Base-by-base conservation (phyloP, 495 filamentous ascomycete genomes). In the Filosporella fistucella region DNA sequence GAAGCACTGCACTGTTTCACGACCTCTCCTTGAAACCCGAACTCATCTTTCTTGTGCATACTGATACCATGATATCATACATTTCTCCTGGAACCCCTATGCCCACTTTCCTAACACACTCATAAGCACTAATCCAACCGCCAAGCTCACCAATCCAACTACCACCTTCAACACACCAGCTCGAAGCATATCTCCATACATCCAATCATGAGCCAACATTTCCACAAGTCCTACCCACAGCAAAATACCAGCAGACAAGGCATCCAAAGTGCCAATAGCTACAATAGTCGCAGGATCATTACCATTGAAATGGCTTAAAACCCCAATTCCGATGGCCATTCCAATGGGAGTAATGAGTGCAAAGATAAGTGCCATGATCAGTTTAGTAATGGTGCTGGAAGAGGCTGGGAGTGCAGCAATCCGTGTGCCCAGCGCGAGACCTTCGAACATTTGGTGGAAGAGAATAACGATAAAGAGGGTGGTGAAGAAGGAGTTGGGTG, bases 401-500 rank as follows among this genome's bases (percentile, higher is more conserved):
- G 22, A 12, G 21, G 21, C 22, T 43, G 44, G 47, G 2, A 49
- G n/a, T 0, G 76, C 73, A 5, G 85, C 80, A 49, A 89, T 88
- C 24, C 84, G 78, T 4, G 84, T 77, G 13, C 86, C 85, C 9
- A 89, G 75, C 16, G 86, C 86, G 44, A 89, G 71, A 16, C 87
- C 86, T 67, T 91, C 86, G 44, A 91, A 89, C 58, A 84, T 84
- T 58, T 91, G 79, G 52, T 81, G 79, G 63, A 83, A 81, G 40
- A 80, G 54, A 40, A 83, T 78, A 32, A 81, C 80, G 28, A 72
- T 58, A 48, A 78, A 72, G 24, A 83, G 71, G 7, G 71, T 75
- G 34, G 66, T 59, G 65, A 82, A 82, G 56, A 68, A 71, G 23
- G 63, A 68, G 60, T 81, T 76, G 20, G 67, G 73, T 2, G 76